These are phyloP conservation scores for Kuraishia cidri DNA, from an alignment of 805 yeast genomes.

Conservation along the genomic window DNA sequence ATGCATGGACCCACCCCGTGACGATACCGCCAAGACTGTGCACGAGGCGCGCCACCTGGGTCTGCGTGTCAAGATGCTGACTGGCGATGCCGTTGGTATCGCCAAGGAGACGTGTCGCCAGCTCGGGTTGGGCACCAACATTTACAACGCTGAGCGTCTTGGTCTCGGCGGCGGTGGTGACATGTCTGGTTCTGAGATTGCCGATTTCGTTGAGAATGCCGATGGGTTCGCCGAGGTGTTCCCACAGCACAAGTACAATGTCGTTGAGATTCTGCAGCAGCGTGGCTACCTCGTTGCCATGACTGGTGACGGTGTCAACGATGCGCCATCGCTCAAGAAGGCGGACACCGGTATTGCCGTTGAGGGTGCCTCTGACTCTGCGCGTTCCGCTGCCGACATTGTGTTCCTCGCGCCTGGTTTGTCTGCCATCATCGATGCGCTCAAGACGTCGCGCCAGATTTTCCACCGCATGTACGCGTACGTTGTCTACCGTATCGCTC, in stretches of 20 bases:
- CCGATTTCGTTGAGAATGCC: conserved; percentile 95
- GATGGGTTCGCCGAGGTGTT: conserved; percentile 98
- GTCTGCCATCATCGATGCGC: conserved; percentile 89
- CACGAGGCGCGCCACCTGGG: conserved; percentile 86
- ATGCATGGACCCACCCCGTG: conserved; percentile 98
- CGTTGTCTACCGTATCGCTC: conserved; percentile 96
- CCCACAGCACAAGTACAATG: conserved; percentile 97
- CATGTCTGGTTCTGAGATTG: conserved; percentile 96
- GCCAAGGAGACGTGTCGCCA: conserved; percentile 98
- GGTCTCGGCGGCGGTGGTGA: conserved; percentile 91
- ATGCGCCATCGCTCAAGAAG: conserved; percentile 95
- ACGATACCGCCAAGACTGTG: conserved; percentile 93
- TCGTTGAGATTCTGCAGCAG: conserved; percentile 89
- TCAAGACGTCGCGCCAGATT: conserved; percentile 93
- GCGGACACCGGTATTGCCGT: conserved; percentile 97
- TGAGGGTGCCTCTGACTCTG: conserved; percentile 97
- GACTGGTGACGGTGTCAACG: conserved; percentile 99
- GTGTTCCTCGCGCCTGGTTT: conserved; percentile 94
- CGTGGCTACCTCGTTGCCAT: conserved; percentile 97
- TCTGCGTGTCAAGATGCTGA: conserved; percentile 93
- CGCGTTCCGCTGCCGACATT: conserved; percentile 94
- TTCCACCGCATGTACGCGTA: conserved; percentile 99
- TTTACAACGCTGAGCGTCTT: conserved; percentile 93
- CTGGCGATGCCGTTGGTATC: conserved; percentile 99
- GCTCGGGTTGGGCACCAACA: conserved; percentile 93